Evolutionary conservation across 495 filamentous ascomycete species (phyloP).

Genomic region (Ramalina peruviana): DNA sequence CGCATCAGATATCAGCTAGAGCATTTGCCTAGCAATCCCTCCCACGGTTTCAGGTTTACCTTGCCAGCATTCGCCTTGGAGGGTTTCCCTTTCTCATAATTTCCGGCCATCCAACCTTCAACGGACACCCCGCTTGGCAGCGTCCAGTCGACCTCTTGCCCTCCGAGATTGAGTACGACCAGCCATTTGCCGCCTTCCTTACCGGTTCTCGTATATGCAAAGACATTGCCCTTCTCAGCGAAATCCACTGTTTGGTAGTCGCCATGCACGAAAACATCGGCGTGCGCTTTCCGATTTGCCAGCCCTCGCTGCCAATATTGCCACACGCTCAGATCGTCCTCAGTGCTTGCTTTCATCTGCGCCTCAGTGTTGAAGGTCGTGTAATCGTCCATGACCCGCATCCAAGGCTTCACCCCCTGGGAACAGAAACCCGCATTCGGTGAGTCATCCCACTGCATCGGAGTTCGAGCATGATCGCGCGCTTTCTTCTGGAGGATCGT

Average conservation of each 20-base stretch:
- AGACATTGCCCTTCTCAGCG: constrained; percentile 21
- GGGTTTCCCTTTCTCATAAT: constrained; percentile 21
- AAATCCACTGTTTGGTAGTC: constrained; percentile 5
- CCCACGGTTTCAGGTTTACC: constrained; percentile 7
- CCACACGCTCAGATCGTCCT: constrained; percentile 21
- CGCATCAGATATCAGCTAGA: background rate
- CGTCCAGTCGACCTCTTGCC: constrained; percentile 24
- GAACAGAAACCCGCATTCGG: constrained; percentile 40
- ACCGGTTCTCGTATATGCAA: constrained; percentile 24
- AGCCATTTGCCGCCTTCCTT: constrained; percentile 21
- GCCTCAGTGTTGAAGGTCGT: constrained; percentile 33
- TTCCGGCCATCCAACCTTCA: constrained; percentile 26
- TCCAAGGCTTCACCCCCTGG: constrained; percentile 35
- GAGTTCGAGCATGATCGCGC: constrained; percentile 47
- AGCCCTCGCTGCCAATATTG: constrained; percentile 32
- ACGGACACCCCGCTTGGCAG: constrained; percentile 21
- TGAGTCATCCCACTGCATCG: constrained; percentile 46
- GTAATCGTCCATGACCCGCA: constrained; percentile 43
- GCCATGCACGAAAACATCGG: constrained; percentile 32
- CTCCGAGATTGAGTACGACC: constrained; percentile 29
- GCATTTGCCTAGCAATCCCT: constrained; percentile 10
- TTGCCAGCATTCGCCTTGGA: constrained; percentile 8
- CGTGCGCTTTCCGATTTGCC: constrained; percentile 24
- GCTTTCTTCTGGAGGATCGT: constrained; percentile 32
- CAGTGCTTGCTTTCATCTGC: constrained; percentile 19